phyloP scores from a whole-genome alignment of 345 rosid genomes.

The Heritiera fomes region DNA sequence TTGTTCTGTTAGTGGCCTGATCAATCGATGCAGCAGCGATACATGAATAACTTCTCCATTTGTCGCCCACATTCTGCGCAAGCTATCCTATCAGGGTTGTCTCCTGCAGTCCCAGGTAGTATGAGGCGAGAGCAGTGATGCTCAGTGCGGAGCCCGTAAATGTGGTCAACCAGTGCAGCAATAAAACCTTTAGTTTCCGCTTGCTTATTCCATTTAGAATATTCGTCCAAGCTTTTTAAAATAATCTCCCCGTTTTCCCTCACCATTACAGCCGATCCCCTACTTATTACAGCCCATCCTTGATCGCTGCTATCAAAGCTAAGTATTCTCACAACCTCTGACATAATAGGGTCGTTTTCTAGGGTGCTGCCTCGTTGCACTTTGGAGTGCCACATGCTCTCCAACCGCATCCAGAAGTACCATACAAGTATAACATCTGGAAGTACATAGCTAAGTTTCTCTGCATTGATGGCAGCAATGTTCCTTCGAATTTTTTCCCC shows the following conservation, averaged over 20 bases:
- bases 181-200: constrained; percentile 33
- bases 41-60: background rate
- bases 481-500: constrained; percentile 34
- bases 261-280: no score
- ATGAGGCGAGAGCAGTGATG: constrained; percentile 55
- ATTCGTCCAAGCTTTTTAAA: constrained; percentile 27
- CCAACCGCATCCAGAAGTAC: constrained; percentile 64
- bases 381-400: constrained; percentile 79
- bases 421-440: constrained; percentile 27
- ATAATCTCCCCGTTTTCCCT: constrained; percentile 37
- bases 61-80: background rate
- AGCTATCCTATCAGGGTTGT: no score
- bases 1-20: no score
- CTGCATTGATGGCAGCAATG: constrained; percentile 13
- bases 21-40: background rate
- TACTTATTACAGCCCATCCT: constrained; percentile 56
- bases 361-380: constrained; percentile 35
- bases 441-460: constrained; percentile 41
- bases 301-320: constrained; percentile 59
- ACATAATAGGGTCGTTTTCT: constrained; percentile 51
- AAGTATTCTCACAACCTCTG: constrained; percentile 53
- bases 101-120: constrained; percentile 43
- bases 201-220: constrained; percentile 23
- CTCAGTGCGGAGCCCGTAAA: constrained; percentile 5
- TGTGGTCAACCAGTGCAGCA: constrained; percentile 38